phyloP scores from a whole-genome alignment of 2,329 filamentous ascomycete species.

The Fusarium buharicum region DNA sequence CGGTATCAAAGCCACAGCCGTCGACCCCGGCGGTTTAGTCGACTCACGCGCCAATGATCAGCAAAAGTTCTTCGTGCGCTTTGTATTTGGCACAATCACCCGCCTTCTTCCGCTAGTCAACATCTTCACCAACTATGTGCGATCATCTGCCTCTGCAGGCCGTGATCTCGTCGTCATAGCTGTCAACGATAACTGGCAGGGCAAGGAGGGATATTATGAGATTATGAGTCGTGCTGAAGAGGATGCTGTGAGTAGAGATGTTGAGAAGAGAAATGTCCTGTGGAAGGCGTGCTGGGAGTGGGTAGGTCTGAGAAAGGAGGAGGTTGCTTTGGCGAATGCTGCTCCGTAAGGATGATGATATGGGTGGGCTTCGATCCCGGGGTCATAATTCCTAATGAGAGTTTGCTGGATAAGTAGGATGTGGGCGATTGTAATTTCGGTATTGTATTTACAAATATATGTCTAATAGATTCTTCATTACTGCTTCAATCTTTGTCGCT shows the following conservation, averaged over 20 bases:
- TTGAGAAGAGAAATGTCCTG: neutral
- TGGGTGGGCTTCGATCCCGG: too few relatives aligned
- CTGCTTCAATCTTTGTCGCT: too few relatives aligned
- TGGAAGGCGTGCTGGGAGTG: constrained; percentile 39
- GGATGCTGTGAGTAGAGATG: constrained; percentile 9
- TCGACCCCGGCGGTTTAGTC: constrained; percentile 40
- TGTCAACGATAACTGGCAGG: constrained; percentile 19
- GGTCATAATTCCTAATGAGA: too few relatives aligned
- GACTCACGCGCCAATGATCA: constrained; percentile 36
- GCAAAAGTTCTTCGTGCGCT: constrained; percentile 15
- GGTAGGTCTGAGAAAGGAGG: constrained; percentile 12
- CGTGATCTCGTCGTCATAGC: constrained; percentile 26
- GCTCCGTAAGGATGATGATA: neutral
- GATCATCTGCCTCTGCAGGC: constrained; percentile 26
- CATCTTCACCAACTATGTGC: constrained; percentile 16
- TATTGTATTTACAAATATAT: too few relatives aligned
- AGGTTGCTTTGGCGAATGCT: constrained; percentile 25
- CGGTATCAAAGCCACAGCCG: constrained; percentile 34
- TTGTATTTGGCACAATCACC: neutral
- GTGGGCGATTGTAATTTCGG: too few relatives aligned
- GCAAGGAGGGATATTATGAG: constrained; percentile 19
- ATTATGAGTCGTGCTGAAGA: neutral
- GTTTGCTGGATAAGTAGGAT: too few relatives aligned
- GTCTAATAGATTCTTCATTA: too few relatives aligned
- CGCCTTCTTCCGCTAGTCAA: constrained; percentile 13